Percentiles rank a stretch among this genome's conserved stretches.
Conservation (phyloP, 192 early-diverging fungal species). For the Coemansia sp. region DNA sequence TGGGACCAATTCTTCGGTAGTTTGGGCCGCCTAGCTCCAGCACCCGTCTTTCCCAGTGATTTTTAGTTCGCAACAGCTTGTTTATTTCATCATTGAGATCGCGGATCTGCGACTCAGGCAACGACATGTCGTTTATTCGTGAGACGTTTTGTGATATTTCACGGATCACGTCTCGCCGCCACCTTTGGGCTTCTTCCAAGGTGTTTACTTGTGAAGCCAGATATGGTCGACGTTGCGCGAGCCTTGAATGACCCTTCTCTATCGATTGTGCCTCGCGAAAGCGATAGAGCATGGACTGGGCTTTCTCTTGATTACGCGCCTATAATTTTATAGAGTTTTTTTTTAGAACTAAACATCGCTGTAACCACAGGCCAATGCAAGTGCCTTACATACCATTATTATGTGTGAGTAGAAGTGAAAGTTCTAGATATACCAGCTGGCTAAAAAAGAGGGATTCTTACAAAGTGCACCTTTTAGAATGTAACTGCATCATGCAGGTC, state of each 20-base stretch:
- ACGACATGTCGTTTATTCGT: constrained; percentile 83
- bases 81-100: constrained; percentile 98
- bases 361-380: too few species aligned
- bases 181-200: constrained; percentile 81
- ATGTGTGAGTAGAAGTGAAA: too few species aligned
- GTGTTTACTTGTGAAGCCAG: constrained; percentile 67
- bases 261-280: constrained; percentile 92
- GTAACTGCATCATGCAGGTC: not conserved
- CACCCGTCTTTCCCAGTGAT: constrained; percentile 88
- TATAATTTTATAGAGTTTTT: too few species aligned
- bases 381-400: too few species aligned
- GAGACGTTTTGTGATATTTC: constrained; percentile 87
- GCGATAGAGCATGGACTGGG: constrained; percentile 96
- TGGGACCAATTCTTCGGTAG: constrained; percentile 77
- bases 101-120: constrained; percentile 89
- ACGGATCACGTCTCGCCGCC: constrained; percentile 84
- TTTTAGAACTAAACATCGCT: too few species aligned
- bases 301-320: constrained; percentile 98
- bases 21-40: constrained; percentile 90
- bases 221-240: constrained; percentile 70
- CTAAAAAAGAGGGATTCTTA: too few species aligned
- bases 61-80: constrained; percentile 85
- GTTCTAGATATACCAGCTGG: too few species aligned
- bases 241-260: constrained; percentile 68
- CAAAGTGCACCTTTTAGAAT: not conserved